Conservation (phyloP, 2,329 filamentous ascomycete species). For the Corinectria fuckeliana region DNA sequence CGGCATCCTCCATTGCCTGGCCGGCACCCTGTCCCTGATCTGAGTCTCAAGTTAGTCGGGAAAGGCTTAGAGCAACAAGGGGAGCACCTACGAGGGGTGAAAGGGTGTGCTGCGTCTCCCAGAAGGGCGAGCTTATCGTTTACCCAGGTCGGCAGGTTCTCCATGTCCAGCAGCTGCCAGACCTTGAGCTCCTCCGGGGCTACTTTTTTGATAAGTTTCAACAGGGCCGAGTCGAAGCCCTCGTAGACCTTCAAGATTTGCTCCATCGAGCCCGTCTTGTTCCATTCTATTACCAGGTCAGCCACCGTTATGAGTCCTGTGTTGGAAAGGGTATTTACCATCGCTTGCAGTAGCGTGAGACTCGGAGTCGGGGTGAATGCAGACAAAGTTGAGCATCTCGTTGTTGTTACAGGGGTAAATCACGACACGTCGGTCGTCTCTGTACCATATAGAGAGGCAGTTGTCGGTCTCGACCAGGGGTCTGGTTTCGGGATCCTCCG, state of each 20-base stretch:
- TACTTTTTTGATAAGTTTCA: constrained; percentile 50
- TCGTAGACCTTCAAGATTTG: constrained; percentile 47
- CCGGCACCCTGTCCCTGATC: constrained; percentile 52
- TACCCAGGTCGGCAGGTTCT: constrained; percentile 60
- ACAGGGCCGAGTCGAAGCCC: constrained; percentile 50
- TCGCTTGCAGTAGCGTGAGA: constrained; percentile 18
- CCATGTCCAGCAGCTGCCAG: constrained; percentile 69
- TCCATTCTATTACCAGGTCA: constrained; percentile 14
- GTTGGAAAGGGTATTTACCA: neutral
- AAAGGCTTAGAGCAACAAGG: too few species aligned
- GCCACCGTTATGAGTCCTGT: neutral
- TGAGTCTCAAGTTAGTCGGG: neutral
- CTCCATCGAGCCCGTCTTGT: constrained; percentile 47
- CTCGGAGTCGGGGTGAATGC: constrained; percentile 52
- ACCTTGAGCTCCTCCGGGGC: constrained; percentile 56
- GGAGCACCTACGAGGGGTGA: constrained; percentile 53
- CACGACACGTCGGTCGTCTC: constrained; percentile 50
- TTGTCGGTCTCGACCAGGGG: constrained; percentile 19
- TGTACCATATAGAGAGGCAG: constrained; percentile 47
- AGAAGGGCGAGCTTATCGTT: constrained; percentile 63
- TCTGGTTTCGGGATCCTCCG: constrained; percentile 34
- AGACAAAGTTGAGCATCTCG: constrained; percentile 55
- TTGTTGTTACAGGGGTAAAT: constrained; percentile 56
- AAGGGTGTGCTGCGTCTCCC: constrained; percentile 73
- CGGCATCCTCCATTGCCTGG: constrained; percentile 73